phyloP scores from a whole-genome alignment of 1,139 yeast species.

The Diutina catenulata region DNA sequence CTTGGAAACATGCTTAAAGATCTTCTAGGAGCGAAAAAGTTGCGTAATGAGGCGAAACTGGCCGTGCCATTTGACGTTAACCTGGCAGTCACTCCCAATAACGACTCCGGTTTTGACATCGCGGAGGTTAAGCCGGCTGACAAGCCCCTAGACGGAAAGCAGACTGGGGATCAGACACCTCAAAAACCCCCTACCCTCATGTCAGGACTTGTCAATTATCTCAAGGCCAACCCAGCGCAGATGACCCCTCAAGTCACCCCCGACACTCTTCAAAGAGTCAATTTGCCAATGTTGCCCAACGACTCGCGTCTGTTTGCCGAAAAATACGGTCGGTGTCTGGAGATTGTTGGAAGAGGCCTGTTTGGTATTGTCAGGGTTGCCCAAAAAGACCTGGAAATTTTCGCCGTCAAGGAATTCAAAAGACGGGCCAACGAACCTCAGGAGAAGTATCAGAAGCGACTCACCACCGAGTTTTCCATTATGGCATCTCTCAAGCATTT shows the following conservation, averaged over 20 bases:
- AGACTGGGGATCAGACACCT: slow-evolving; percentile 25
- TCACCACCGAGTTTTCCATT: slow-evolving; percentile 37
- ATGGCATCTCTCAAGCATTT: slow-evolving; percentile 35
- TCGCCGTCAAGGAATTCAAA: slow-evolving; percentile 38
- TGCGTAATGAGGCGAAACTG: slow-evolving; percentile 69
- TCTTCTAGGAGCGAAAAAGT: slow-evolving; percentile 67
- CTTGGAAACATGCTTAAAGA: slow-evolving; percentile 79
- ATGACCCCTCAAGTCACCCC: background rate
- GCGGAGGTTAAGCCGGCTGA: no score
- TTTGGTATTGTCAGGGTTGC: slow-evolving; percentile 37
- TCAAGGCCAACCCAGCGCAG: background rate
- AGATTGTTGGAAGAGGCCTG: slow-evolving; percentile 36
- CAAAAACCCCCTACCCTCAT: slow-evolving; percentile 64
- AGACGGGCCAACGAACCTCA: slow-evolving; percentile 31
- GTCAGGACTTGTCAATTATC: slow-evolving; percentile 3
- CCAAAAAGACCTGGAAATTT: slow-evolving; percentile 26
- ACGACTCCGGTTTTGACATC: no score
- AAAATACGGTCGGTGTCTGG: slow-evolving; percentile 39
- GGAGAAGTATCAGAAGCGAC: slow-evolving; percentile 31
- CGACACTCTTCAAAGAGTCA: background rate
- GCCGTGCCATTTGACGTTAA: slow-evolving; percentile 63
- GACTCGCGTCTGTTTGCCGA: slow-evolving; percentile 35
- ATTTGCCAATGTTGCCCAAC: slow-evolving; percentile 6
- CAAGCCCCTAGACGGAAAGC: no score
- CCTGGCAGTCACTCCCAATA: slow-evolving; percentile 8